Conservation (phyloP, 306 rosid species). For the Dryas drummondii region DNA sequence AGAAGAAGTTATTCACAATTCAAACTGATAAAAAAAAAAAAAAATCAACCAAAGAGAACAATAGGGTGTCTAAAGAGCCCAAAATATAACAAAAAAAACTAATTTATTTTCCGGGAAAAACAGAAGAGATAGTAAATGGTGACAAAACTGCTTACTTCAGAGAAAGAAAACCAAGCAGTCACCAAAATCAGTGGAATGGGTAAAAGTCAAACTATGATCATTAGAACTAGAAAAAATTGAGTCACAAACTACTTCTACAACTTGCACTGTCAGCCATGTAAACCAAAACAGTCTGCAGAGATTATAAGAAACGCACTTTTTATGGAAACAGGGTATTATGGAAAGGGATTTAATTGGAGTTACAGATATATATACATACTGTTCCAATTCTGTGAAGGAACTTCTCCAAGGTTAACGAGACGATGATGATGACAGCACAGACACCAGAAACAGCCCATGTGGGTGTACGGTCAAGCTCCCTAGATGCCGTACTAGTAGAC, state of each 20-base stretch:
- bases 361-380: slow-evolving; percentile 34
- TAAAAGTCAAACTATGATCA: not conserved
- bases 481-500: slow-evolving; percentile 24
- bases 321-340: not conserved
- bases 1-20: not conserved
- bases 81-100: not conserved
- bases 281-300: not conserved
- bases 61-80: not conserved
- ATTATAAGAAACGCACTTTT: not conserved
- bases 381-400: slow-evolving; percentile 72
- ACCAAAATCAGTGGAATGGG: not conserved
- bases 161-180: not conserved
- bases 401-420: slow-evolving; percentile 69
- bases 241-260: not conserved
- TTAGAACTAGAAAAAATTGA: not conserved
- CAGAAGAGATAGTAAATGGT: not conserved
- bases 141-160: not conserved
- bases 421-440: slow-evolving; percentile 67
- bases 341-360: not conserved
- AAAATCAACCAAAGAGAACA: not conserved
- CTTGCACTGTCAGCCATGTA: not conserved
- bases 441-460: slow-evolving; percentile 95
- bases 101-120: not conserved
- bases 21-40: not conserved
- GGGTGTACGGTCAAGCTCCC: slow-evolving; percentile 75